Conservation (phyloP, 2,329 filamentous ascomycete genomes). For the Dothistroma septosporum region DNA sequence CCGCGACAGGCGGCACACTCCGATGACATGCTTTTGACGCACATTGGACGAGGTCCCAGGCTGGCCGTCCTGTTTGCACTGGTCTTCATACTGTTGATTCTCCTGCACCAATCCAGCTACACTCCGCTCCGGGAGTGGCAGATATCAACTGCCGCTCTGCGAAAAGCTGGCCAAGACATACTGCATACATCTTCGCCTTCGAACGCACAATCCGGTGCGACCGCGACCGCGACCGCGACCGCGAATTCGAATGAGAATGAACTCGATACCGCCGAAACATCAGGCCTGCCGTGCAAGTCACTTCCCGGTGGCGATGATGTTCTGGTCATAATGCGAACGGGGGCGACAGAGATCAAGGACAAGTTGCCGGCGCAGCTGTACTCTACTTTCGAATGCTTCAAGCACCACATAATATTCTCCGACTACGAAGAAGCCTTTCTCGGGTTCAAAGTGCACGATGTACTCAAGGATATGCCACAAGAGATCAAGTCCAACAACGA, state of each 20-base stretch:
- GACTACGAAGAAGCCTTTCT: slow-evolving; percentile 53
- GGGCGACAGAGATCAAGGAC: slow-evolving; percentile 53
- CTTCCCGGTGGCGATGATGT: slow-evolving; percentile 44
- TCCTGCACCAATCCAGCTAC: slow-evolving; percentile 8
- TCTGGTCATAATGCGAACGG: slow-evolving; percentile 56
- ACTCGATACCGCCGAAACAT: neutral
- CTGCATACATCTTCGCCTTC: neutral
- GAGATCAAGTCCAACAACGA: slow-evolving; percentile 30
- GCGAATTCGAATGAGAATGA: neutral
- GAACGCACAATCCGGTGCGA: neutral
- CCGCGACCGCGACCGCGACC: neutral
- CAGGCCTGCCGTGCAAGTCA: slow-evolving; percentile 14
- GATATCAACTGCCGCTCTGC: neutral
- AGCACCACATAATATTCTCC: slow-evolving; percentile 56
- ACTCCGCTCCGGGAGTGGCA: slow-evolving; percentile 9
- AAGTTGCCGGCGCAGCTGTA: slow-evolving; percentile 54
- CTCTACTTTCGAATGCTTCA: slow-evolving; percentile 54
- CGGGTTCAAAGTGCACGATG: slow-evolving; percentile 38
- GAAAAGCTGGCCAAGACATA: neutral
- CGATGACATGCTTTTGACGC: slow-evolving; percentile 10
- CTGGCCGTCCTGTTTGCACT: slow-evolving; percentile 7
- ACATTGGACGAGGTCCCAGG: slow-evolving; percentile 13
- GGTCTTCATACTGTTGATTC: slow-evolving; percentile 5
- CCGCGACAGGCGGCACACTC: neutral
- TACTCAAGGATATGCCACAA: slow-evolving; percentile 31